Percentiles rank a stretch among this genome's conserved stretches.
Conservation (phyloP, 805 yeast genomes). For the Isabelozyma gotoi region DNA sequence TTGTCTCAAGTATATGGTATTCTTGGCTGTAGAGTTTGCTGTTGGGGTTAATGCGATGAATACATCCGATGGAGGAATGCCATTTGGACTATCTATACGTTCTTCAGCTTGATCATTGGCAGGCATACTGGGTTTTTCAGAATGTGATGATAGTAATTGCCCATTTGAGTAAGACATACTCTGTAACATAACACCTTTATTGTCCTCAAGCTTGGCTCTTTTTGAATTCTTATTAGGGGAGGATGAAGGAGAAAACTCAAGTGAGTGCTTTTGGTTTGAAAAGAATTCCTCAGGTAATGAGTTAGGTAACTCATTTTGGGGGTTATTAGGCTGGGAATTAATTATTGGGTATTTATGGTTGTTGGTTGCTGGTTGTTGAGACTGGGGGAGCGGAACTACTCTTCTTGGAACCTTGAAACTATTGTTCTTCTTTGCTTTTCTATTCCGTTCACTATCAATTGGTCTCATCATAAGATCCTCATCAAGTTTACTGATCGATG, state of each 20-base stretch:
- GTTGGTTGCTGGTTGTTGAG: slow-evolving; percentile 24
- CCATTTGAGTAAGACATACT: neutral
- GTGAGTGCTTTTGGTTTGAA: neutral
- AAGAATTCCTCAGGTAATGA: neutral
- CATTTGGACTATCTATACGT: neutral
- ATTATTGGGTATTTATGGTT: slow-evolving; percentile 4
- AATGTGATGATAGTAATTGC: neutral
- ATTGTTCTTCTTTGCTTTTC: slow-evolving; percentile 19
- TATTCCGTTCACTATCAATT: slow-evolving; percentile 27
- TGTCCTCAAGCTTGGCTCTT: neutral
- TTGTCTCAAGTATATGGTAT: slow-evolving; percentile 60
- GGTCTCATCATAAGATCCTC: slow-evolving; percentile 46
- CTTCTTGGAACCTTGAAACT: slow-evolving; percentile 45
- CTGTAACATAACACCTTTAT: neutral
- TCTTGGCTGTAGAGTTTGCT: slow-evolving; percentile 44
- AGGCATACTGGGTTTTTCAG: neutral
- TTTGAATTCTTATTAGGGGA: neutral
- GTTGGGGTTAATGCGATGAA: slow-evolving; percentile 61
- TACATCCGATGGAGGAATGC: slow-evolving; percentile 54
- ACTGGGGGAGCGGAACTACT: slow-evolving; percentile 43
- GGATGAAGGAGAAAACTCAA: neutral
- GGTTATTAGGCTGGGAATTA: neutral
- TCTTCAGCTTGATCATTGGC: neutral
- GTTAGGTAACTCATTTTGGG: neutral
- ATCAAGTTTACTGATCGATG: slow-evolving; percentile 39